Evolutionary conservation across 2,329 filamentous ascomycete genomes (phyloP), one percentile per base, ranked within the genome.

Genomic region (Alternaria gaisen): DNA sequence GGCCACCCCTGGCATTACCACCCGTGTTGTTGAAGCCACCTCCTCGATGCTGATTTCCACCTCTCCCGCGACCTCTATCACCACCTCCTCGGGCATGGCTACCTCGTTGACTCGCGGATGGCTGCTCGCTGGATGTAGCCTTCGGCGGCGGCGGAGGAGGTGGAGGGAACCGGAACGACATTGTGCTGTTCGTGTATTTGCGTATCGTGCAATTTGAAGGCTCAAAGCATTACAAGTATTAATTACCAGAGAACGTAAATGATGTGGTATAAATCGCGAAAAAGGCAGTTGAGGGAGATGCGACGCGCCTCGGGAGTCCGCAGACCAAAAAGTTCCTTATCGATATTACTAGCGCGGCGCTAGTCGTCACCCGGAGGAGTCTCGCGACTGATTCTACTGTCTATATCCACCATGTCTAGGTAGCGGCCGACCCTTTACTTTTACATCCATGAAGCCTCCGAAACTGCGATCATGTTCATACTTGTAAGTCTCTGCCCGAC

Each of bases 141-240:
- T 73, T 78, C 42, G 73, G 72, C 42, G 76, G 72, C 58, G 77
- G 77, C 18, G 83, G 82, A 40, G 83, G 83, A 32, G 82, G 82
- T 42, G 82, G 82, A n/a, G 82, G 82, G 53, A 83, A 84, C 18
- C 77, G 79, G 68, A 78, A 71, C 69, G 70, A 67, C 73, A 77
- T 77, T 2, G 28, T 53, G 18, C 2, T 6, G 36, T 16, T 9
- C 4, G 24, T n/a, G 6, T 9, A 3, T 1, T 30, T n/a, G 50
- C 5, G 3, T 28, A 9, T 26, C 7, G 50, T 18, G 24, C 8
- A 5, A 6, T 16, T 4, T 0, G 8, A 18, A 30, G 16, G 24
- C 4, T 22, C 18, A 38, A 50, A 8, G 16, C 12, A 50, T 50
- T 38, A 18, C 18, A 24, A 24, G 4, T 12, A 38, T 4, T 16